Evolutionary conservation across 2,329 filamentous ascomycete genomes (phyloP), one percentile per base, ranked within the genome.

Genomic region (Proliferodiscus dingleyae): DNA sequence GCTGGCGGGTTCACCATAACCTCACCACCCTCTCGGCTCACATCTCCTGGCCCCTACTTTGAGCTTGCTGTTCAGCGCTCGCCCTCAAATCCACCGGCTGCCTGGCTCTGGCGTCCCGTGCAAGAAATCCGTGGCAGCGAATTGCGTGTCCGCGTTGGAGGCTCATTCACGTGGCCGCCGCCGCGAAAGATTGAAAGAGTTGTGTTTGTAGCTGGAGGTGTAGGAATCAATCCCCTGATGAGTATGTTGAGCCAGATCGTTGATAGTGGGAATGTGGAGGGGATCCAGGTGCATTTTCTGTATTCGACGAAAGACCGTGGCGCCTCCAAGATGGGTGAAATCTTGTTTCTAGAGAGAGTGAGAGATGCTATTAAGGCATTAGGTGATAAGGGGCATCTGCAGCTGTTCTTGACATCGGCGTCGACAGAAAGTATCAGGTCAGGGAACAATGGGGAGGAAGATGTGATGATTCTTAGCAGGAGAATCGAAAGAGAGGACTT

Each of bases 1-100:
- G 82, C 87, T 3, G 89, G 89, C 26, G 89, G 89, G 47, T 95
- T 95, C 71, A 95, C 89, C 33, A 85, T 95, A 53, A 91, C 88
- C 5, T 93, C 87, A 1, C 70, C 84, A 0, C 88, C 88, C 0
- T 75, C 73, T 33, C 68, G 73, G 8, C 33, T 47, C 15, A 24
- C 21, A 9, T 29, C 44, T 50, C 64, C 18, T 49, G 62, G 26
- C 16, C 50, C 37, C 41, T 87, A 83, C 64, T 67, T 94, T 37
- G 89, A 95, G 64, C 76, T 95, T 5, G 89, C 89, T 0, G 75
- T 95, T 18, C 87, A 93, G 59, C 70, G 75, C 23, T 85, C 85
- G 1, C 79, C 82, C 0, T 67, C 70, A 1, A 94, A 89, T 56
- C 83, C 85, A 0, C 74, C 85, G 0, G 87, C 87, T 0, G 78